Base-by-base conservation (phyloP, 305 asterid genomes). In the Rubia tinctorum region DNA sequence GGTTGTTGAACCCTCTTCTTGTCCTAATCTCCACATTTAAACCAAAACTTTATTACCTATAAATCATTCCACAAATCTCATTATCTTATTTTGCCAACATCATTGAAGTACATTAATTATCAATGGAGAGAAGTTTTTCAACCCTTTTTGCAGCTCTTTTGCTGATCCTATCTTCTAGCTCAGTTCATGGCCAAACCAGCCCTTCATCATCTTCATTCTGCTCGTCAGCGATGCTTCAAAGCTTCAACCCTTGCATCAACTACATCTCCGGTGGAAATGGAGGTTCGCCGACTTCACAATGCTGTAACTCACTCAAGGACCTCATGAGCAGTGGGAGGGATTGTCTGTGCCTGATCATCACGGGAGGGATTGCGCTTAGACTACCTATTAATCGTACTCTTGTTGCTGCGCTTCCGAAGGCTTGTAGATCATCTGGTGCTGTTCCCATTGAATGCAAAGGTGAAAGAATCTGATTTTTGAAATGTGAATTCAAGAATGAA, bases 391-490 rank as follows among this genome's bases (percentile, higher is more conserved):
- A 88, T 13, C 89, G 82, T 45, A 89, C 87, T 13, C 78, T 82
- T 0, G 93, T 92, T 12, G 49, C 88, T 42, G 83, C 89, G 25
- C 88, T 92, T 23, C 98, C 98, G 0, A 90, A 88, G 10, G 93
- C 98, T 34, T 92, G 98, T 79, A 88, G 87, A 75, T 83, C 77
- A 82, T 83, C 87, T 18, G 86, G 87, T 0, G 59, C 59, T 53
- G 90, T 92, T 8, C 89, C 98, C 47, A 82, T 92, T 76, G 92
- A 89, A 68, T 92, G 98, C 88, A 78, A 83, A 89, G 90, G 98
- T 90, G 74, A 77, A 25, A 53, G 23, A 53, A 53, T 6, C 23
- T 51, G 20, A 2, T 49, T 51, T 51, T 51, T 5, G 20, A 51
- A 51, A 15, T 51, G 18, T 49, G 56, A 49, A 1, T 49, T 15